A percentile compares a stretch with the other conserved stretches of the same genome.
Conservation (phyloP, 2,329 filamentous ascomycete genomes). For the Cercospora sesami region DNA sequence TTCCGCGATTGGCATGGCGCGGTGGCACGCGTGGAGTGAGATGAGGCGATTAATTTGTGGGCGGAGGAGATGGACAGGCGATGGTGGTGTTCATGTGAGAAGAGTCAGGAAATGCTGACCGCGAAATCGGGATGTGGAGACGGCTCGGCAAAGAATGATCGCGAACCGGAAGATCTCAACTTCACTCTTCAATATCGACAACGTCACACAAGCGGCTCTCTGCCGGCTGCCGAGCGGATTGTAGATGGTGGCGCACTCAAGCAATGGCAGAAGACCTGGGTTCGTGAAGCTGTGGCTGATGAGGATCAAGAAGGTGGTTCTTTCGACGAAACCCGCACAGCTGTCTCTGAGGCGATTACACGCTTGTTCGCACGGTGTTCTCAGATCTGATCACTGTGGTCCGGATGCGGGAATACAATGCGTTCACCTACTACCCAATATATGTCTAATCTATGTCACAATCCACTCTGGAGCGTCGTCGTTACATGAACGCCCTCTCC, state of each 20-base stretch:
- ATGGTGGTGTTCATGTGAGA: background rate
- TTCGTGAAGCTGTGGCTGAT: background rate
- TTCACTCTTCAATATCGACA: background rate
- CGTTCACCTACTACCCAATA: background rate
- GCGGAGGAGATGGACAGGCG: background rate
- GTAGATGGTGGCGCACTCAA: background rate
- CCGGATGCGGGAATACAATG: background rate
- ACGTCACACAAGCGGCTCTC: background rate
- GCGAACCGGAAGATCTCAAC: background rate
- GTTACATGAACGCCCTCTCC: background rate
- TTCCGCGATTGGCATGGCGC: constrained; percentile 1
- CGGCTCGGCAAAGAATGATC: background rate
- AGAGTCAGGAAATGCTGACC: background rate
- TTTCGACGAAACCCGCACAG: background rate
- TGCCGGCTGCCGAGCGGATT: background rate
- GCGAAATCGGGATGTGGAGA: background rate
- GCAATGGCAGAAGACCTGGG: background rate
- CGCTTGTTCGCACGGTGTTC: background rate
- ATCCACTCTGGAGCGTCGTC: background rate
- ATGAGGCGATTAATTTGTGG: background rate
- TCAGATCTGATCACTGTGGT: background rate
- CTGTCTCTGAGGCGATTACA: background rate
- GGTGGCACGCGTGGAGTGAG: background rate
- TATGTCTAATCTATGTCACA: background rate
- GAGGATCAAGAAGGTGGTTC: background rate